phyloP scores from a whole-genome alignment of 1,284 basidiomycete species.

The Cutaneotrichosporon sp. region DNA sequence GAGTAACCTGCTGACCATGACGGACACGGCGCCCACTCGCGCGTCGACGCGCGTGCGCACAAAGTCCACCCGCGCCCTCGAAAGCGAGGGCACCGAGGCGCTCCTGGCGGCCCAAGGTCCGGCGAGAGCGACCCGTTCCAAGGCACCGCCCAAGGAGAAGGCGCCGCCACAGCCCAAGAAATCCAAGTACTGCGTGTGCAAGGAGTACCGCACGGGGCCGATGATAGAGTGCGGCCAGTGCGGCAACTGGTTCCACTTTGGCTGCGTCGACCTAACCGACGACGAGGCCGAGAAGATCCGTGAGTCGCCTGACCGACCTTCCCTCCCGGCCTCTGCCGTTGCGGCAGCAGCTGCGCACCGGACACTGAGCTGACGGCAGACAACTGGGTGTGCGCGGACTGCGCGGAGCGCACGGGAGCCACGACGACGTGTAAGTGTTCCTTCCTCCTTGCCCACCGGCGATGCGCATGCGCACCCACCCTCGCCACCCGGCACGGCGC shows the following conservation, averaged over 20 bases:
- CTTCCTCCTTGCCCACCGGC: neutral
- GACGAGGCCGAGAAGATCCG: slow-evolving; percentile 44
- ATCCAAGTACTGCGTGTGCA: slow-evolving; percentile 42
- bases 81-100: slow-evolving; percentile 34
- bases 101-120: slow-evolving; percentile 17
- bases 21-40: slow-evolving; percentile 20
- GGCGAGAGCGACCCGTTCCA: slow-evolving; percentile 3
- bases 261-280: slow-evolving; percentile 35
- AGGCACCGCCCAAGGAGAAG: slow-evolving; percentile 13
- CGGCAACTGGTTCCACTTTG: slow-evolving; percentile 50
- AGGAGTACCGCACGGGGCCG: slow-evolving; percentile 32
- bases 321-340: no score
- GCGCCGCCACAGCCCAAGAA: slow-evolving; percentile 9
- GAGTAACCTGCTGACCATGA: slow-evolving; percentile 5
- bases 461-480: no score
- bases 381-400: slow-evolving; percentile 38
- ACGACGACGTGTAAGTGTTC: slow-evolving; percentile 45
- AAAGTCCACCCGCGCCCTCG: slow-evolving; percentile 36
- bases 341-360: neutral
- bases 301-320: slow-evolving; percentile 28
- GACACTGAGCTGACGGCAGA: no score
- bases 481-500: neutral
- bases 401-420: slow-evolving; percentile 33
- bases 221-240: slow-evolving; percentile 52
- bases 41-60: slow-evolving; percentile 28